Conservation (phyloP, 169 alveolate species). For the Cryptosporidium bovis region DNA sequence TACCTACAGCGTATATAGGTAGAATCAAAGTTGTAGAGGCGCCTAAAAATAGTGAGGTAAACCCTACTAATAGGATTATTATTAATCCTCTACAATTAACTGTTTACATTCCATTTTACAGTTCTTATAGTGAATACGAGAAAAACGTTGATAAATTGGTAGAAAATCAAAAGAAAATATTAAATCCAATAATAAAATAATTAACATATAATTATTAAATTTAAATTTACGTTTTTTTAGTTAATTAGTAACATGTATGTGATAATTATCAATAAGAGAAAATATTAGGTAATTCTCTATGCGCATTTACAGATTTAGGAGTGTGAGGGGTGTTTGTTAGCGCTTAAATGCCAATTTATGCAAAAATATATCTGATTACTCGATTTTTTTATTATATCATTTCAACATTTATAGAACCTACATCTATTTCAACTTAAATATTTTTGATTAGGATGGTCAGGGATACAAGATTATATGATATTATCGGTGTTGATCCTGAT, state of each 20-base stretch:
- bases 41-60: slow-evolving; percentile 8
- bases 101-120: slow-evolving; percentile 43
- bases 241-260: too few species aligned
- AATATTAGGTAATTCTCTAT: too few species aligned
- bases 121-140: slow-evolving; percentile 16
- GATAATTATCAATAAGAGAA: too few species aligned
- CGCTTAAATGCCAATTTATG: too few species aligned
- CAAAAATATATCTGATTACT: too few species aligned
- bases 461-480: slow-evolving; percentile 44
- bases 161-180: slow-evolving; percentile 9
- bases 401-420: not conserved
- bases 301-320: too few species aligned
- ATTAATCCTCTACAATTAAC: slow-evolving; percentile 26
- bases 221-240: not conserved
- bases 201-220: not conserved
- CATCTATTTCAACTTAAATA: not conserved
- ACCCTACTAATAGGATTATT: slow-evolving; percentile 12
- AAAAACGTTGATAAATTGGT: slow-evolving; percentile 3
- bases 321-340: too few species aligned
- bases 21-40: slow-evolving; percentile 45
- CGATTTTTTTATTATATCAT: too few species aligned
- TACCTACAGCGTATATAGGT: slow-evolving; percentile 59
- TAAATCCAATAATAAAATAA: not conserved
- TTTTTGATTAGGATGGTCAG: slow-evolving; percentile 22
- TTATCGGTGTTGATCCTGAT: slow-evolving; percentile 74